A percentile compares a stretch with the other conserved stretches of the same genome.
These are phyloP conservation scores for Colletotrichum theobromicola DNA, from an alignment of 2,329 filamentous ascomycete species.

Conservation along the genomic window DNA sequence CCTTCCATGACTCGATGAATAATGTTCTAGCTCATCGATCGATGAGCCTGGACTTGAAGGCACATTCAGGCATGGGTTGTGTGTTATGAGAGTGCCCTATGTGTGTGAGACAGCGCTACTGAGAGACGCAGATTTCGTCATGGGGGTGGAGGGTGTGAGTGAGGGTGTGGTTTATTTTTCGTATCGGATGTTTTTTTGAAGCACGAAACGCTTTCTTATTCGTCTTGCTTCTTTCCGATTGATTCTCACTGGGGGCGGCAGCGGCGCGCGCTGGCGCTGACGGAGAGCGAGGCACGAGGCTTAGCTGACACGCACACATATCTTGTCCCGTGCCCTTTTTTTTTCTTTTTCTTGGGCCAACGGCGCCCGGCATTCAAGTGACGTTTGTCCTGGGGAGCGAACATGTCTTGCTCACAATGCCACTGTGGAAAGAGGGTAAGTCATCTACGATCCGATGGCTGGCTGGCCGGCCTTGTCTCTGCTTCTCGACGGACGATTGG, in stretches of 20 bases:
- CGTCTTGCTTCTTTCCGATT: neutral
- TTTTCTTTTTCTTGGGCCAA: neutral
- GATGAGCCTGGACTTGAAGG: neutral
- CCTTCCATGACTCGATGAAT: neutral
- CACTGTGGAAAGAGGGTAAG: neutral
- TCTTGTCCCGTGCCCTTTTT: neutral
- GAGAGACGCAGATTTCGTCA: neutral
- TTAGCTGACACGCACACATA: neutral
- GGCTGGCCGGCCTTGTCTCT: neutral
- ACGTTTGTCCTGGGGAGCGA: neutral
- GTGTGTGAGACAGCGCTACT: neutral
- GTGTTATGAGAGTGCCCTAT: neutral
- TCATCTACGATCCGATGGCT: neutral
- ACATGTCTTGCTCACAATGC: neutral
- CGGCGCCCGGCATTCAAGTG: neutral
- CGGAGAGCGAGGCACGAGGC: neutral
- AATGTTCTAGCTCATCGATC: conserved; percentile 1
- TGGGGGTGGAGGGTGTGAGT: neutral
- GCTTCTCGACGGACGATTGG: neutral
- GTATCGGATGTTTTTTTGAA: neutral
- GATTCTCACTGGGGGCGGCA: neutral
- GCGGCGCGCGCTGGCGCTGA: neutral
- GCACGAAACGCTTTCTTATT: neutral
- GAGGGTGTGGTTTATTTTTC: neutral
- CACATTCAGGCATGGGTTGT: neutral